phyloP scores from a whole-genome alignment of 2,329 filamentous ascomycete species.

The Aspergillus thermomutatus region DNA sequence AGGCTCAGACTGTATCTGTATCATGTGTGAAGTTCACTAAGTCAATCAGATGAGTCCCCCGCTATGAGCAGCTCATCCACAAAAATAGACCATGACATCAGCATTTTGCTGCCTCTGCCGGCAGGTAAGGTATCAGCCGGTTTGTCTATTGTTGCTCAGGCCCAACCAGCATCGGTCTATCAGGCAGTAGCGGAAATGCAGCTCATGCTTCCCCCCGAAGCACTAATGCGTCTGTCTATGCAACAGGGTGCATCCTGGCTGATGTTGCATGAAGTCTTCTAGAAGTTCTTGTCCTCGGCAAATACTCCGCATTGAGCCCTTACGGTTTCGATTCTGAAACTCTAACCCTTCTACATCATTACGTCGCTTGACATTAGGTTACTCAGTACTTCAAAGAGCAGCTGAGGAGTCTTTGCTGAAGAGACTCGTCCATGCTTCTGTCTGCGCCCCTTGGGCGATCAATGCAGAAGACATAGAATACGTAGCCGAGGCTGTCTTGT shows the following conservation, averaged over 20 bases:
- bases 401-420: not conserved
- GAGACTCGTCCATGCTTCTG: not conserved
- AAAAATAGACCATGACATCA: not conserved
- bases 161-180: slow-evolving; percentile 11
- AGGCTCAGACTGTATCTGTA: not conserved
- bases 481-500: not conserved
- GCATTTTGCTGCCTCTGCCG: not conserved
- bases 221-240: slow-evolving; percentile 28
- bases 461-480: not conserved
- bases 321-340: not conserved
- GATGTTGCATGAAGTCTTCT: slow-evolving; percentile 12
- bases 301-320: not conserved
- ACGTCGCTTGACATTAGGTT: not conserved
- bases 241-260: slow-evolving; percentile 15
- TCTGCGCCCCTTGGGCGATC: not conserved
- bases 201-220: slow-evolving; percentile 31
- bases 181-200: slow-evolving; percentile 23
- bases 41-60: not conserved
- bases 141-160: not conserved
- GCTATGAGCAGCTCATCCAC: not conserved
- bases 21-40: not conserved
- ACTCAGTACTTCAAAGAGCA: not conserved
- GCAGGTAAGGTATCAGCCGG: not conserved
- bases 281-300: slow-evolving; percentile 8
- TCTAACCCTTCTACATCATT: not conserved